Conservation (phyloP, 371 early-diverging fungal species). For the Cokeromyces recurvatus region DNA sequence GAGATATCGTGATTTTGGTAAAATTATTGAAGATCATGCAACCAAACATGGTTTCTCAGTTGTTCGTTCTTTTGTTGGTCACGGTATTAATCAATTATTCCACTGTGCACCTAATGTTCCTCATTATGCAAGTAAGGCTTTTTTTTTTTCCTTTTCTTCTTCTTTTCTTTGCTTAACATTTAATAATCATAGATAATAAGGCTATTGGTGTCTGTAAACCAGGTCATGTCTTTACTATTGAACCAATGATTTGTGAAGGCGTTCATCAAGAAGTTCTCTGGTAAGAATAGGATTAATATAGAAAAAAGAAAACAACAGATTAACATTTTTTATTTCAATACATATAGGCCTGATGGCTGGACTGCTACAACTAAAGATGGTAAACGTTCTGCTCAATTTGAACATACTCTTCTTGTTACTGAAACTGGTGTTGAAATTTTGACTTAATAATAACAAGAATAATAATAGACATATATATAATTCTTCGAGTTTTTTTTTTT, state of each 20-base stretch:
- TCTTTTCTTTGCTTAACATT: neutral
- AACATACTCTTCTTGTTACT: constrained; percentile 94
- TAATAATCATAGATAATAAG: constrained; percentile 70
- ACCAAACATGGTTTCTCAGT: constrained; percentile 81
- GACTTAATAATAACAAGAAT: constrained; percentile 53
- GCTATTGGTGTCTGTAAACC: constrained; percentile 90
- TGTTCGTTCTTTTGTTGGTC: constrained; percentile 91
- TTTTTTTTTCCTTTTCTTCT: neutral
- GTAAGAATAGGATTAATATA: constrained; percentile 21
- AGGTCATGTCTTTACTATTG: constrained; percentile 95
- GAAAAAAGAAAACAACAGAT: neutral
- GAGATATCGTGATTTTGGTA: constrained; percentile 88
- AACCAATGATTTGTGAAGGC: constrained; percentile 96
- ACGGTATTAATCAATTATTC: constrained; percentile 87
- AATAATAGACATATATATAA: too few species aligned
- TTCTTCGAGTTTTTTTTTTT: too few species aligned
- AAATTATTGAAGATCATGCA: constrained; percentile 84
- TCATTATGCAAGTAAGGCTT: constrained; percentile 77
- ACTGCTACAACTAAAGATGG: constrained; percentile 91
- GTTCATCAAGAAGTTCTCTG: constrained; percentile 37
- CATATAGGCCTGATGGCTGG: constrained; percentile 83
- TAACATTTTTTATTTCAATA: neutral
- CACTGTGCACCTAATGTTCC: constrained; percentile 88
- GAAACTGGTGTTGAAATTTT: constrained; percentile 91
- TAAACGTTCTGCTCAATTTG: constrained; percentile 96